Percentiles rank a stretch among this genome's conserved stretches.
These are phyloP conservation scores for Aspergillus niger DNA, from an alignment of 2,329 filamentous ascomycete species.

Conservation along the genomic window DNA sequence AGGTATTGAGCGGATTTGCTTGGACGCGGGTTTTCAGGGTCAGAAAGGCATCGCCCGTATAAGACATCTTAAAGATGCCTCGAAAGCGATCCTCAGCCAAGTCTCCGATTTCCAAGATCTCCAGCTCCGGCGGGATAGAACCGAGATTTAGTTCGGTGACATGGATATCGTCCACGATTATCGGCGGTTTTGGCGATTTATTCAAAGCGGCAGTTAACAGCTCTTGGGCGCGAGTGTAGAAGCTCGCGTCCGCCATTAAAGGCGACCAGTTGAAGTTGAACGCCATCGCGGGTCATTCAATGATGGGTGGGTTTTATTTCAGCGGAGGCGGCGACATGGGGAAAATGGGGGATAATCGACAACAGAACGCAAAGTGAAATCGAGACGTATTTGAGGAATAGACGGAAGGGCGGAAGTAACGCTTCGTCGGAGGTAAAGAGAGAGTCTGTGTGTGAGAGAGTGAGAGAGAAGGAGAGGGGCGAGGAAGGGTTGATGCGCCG, in stretches of 20 bases:
- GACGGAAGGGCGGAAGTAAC: constrained; percentile 14
- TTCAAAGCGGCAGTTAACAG: constrained; percentile 93
- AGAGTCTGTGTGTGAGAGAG: no score
- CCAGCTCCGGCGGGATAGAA: constrained; percentile 88
- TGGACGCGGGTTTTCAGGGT: constrained; percentile 95
- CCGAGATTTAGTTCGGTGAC: constrained; percentile 97
- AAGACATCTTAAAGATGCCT: constrained; percentile 99
- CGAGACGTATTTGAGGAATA: constrained; percentile 5
- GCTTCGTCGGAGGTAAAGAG: constrained; percentile 11
- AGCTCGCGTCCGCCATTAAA: constrained; percentile 88
- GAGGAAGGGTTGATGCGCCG: constrained; percentile 23
- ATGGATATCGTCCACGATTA: constrained; percentile 98
- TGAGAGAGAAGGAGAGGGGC: constrained; percentile 20
- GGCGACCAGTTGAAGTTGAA: constrained; percentile 99
- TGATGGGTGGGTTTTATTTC: constrained; percentile 13
- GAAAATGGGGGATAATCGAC: neutral
- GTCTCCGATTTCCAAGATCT: constrained; percentile 97
- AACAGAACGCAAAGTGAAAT: constrained; percentile 6
- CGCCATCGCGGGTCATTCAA: constrained; percentile 67
- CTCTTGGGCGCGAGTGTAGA: constrained; percentile 87
- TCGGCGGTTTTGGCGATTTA: constrained; percentile 96
- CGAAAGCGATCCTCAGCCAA: constrained; percentile 95
- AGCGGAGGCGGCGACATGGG: constrained; percentile 8
- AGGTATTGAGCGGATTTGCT: constrained; percentile 96
- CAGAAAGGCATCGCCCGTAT: constrained; percentile 90